Percentiles rank a stretch among this genome's conserved stretches.
phyloP scores from a whole-genome alignment of 345 rosid species.

The Aquilaria malaccensis region DNA sequence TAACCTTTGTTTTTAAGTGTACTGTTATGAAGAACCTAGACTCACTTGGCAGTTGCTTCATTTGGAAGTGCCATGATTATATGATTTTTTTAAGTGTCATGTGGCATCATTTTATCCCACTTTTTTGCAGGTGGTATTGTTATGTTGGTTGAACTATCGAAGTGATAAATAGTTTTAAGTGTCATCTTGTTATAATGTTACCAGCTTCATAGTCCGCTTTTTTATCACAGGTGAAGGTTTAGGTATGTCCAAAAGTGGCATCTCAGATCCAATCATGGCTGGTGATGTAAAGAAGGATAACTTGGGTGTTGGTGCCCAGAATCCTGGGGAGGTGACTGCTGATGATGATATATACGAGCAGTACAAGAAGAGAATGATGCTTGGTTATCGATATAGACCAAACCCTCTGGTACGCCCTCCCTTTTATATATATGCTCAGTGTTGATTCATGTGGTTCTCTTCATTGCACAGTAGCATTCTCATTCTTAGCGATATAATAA shows the following conservation, averaged over 20 bases:
- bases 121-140: background rate
- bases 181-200: too few species aligned
- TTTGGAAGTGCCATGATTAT: too few species aligned
- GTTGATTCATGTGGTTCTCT: background rate
- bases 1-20: too few species aligned
- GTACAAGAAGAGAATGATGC: constrained; percentile 99
- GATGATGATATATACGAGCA: constrained; percentile 98
- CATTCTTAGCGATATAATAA: background rate
- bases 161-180: too few species aligned
- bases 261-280: constrained; percentile 89
- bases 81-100: background rate
- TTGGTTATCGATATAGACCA: constrained; percentile 90
- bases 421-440: background rate
- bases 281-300: constrained; percentile 80
- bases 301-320: constrained; percentile 92
- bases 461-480: background rate
- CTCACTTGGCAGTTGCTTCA: background rate
- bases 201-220: background rate
- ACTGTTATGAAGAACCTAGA: too few species aligned
- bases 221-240: constrained; percentile 84
- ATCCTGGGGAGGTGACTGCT: constrained; percentile 84
- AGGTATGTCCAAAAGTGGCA: constrained; percentile 86
- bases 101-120: background rate
- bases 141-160: too few species aligned
- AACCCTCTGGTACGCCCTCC: constrained; percentile 71